Evolutionary conservation across 176 grass and related monocot species (phyloP), one percentile per base, ranked within the genome.

Genomic region (Neostapfia colusana): DNA sequence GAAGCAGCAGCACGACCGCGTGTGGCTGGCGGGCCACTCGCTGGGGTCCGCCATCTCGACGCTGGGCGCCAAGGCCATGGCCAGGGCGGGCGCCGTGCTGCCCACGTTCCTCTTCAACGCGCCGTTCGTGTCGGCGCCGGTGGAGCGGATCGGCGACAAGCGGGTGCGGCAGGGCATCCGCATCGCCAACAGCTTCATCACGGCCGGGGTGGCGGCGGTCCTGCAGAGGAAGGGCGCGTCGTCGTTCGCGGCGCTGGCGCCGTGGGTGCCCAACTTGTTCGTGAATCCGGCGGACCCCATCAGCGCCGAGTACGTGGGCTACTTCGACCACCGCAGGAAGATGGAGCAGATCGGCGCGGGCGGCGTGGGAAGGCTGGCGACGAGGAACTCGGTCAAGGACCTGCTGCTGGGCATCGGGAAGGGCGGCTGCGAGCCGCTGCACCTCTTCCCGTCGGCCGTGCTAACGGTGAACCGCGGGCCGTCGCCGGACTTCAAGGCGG

Each of bases 71-170:
- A 96, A 89, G 83, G 35, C 42, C 81, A 82, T 92, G 89, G 92
- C 78, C 15, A 81, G 81, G 64, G 75, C 44, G 31, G 79, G 63
- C 39, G 79, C 63, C 48, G 11, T 66, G 16, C 64, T 97, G n/a
- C 65, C 86, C 60, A 78, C 87, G 35, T 97, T 92, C 74, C 87
- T 97, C 57, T 97, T 97, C 75, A 90, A 97, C 49, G 84, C 90
- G 28, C 90, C 89, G 55, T 92, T 86, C 83, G 10, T 86, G 49
- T 85, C 87, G 7, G 76, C 50, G 17, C 85, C 85, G 3, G 67
- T 97, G 60, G 93, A 97, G 79, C 74, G n/a, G 75, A 97, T 97
- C 85, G 75, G 37, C 27, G 63, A 82, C 59, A 10, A n/a, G 74
- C 79, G 63, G 72, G 67, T 97, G 49, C 86, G 72, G 81, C 41